phyloP scores from a whole-genome alignment of 1,284 basidiomycete species.

The Wallemia hederae region DNA sequence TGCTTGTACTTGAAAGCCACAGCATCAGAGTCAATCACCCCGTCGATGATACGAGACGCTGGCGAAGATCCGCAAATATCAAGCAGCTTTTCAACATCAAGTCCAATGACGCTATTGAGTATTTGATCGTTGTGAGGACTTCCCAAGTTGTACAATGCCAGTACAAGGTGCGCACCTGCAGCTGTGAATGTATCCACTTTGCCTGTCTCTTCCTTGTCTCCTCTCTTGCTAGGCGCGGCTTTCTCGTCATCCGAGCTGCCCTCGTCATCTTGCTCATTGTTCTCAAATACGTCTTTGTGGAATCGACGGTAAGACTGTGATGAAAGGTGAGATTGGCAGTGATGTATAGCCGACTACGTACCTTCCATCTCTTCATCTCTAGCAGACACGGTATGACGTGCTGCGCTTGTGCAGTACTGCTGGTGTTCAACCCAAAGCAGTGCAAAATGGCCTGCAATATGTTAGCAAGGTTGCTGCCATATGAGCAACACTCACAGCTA shows the following conservation, averaged over 20 bases:
- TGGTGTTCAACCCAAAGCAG: not conserved
- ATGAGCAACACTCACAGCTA: not conserved
- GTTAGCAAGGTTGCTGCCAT: not conserved
- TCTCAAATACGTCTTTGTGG: not conserved
- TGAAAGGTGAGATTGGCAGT: too few relatives aligned
- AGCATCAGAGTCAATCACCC: slow-evolving; percentile 34
- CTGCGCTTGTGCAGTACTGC: not conserved
- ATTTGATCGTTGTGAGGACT: not conserved
- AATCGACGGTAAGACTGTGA: not conserved
- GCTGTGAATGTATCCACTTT: not conserved
- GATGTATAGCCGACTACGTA: too few relatives aligned
- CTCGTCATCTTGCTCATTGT: not conserved
- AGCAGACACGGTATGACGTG: not conserved
- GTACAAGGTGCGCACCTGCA: not conserved
- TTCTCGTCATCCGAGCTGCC: not conserved
- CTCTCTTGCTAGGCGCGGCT: not conserved
- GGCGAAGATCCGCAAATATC: slow-evolving; percentile 36
- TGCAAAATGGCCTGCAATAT: not conserved
- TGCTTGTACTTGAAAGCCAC: slow-evolving; percentile 37
- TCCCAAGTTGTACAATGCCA: not conserved
- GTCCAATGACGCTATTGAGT: slow-evolving; percentile 26
- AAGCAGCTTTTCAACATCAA: slow-evolving; percentile 31
- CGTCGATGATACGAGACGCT: slow-evolving; percentile 56
- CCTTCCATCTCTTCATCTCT: not conserved
- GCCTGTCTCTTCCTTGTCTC: not conserved